phyloP scores from a whole-genome alignment of 2,329 filamentous ascomycete species.

The Fusarium sp. region DNA sequence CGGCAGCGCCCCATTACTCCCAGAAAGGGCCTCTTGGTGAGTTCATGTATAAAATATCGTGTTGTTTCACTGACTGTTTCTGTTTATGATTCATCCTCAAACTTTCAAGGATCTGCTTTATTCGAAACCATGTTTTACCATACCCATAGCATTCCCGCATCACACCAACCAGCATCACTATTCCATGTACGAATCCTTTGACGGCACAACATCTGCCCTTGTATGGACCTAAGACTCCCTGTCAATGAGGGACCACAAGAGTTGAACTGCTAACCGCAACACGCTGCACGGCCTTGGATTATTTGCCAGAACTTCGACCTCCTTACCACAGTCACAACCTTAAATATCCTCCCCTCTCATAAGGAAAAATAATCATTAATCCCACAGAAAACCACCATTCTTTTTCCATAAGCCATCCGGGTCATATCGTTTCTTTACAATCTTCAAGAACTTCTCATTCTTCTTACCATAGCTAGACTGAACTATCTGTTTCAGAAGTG shows the following conservation, averaged over 20 bases:
- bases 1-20: background rate
- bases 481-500: background rate
- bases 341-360: fast-evolving
- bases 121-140: background rate
- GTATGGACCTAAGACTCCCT: too few species aligned
- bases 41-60: background rate
- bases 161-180: background rate
- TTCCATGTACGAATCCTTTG: too few species aligned
- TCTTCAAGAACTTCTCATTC: background rate
- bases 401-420: background rate
- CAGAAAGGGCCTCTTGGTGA: too few species aligned
- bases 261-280: too few species aligned
- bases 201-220: too few species aligned
- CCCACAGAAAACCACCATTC: background rate
- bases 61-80: background rate
- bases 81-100: too few species aligned
- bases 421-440: background rate
- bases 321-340: fast-evolving
- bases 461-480: background rate
- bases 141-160: background rate
- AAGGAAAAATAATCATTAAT: fast-evolving
- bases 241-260: too few species aligned
- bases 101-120: fast-evolving
- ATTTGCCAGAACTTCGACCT: too few species aligned
- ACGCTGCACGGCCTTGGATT: too few species aligned